Evolutionary conservation across 768 basidiomycete genomes (phyloP), one percentile per base, ranked within the genome.

Genomic region (Macrolepiota dolichaula): DNA sequence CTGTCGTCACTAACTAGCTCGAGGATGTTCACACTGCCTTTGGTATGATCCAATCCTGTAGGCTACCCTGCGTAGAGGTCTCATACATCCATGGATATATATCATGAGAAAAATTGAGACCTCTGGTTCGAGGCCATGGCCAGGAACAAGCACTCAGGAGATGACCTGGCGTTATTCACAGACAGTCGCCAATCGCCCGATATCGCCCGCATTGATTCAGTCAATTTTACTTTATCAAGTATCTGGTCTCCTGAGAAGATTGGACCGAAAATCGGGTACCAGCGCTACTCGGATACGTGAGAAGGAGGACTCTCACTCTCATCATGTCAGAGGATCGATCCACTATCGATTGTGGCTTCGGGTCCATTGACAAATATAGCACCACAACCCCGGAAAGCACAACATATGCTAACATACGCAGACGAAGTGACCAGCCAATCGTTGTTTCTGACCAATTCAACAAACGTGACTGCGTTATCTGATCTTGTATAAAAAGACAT

Each of bases 11-110:
- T 2, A 74, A 78, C 38, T 93, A 91, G 91, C 85, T 95, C 62
- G 91, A 95, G 71, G 88, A 87, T 60, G 82, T 81, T 59, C 88
- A 94, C 74, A 89, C 93, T 74, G 93, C 96, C 51, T 95, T 96
- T 68, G 94, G 94, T 85, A 67, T 52, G 76, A 49, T 46, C 13
- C 15, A 7, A 50, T 50, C 71, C 12, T 11, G 4, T n/a, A 2
- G 57, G 52, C 12, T 57, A 47, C 17, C 40, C 38, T 15, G 29
- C 49, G 24, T 53, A n/a, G n/a, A n/a, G n/a, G n/a, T n/a, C n/a
- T n/a, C n/a, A n/a, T n/a, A n/a, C 61, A 71, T 90, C 51, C 79
- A 87, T 62, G 87, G 87, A 70, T 84, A 71, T 85, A 88, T 2
- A 0, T 82, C 58, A 82, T 86, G 57, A 76, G 78, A 63, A 40